phyloP scores from a whole-genome alignment of 31 red algal species.

The Asparagopsis taxiformis region DNA sequence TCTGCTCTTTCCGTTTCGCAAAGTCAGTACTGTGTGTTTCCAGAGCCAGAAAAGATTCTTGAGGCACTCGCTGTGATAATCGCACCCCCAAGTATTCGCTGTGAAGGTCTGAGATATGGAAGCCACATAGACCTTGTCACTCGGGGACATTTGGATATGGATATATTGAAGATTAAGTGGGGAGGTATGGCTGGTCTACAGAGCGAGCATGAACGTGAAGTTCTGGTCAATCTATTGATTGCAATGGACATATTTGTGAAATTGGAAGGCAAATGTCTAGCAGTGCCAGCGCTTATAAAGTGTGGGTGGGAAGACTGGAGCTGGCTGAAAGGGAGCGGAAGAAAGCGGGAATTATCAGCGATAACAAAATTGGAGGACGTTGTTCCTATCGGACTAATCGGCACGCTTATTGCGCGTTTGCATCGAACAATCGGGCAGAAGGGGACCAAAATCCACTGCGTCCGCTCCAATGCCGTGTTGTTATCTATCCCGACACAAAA shows the following conservation, averaged over 20 bases:
- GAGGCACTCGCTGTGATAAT: not conserved
- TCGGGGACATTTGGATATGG: not conserved
- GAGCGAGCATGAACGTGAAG: not conserved
- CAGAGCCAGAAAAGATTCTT: not conserved
- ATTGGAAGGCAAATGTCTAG: not conserved
- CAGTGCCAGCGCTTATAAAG: not conserved
- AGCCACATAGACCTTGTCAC: not conserved
- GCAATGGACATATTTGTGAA: constrained; percentile 9
- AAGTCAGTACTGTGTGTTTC: not conserved
- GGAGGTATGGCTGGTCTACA: not conserved
- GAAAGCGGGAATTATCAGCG: not conserved
- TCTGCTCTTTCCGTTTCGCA: not conserved
- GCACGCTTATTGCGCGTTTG: not conserved
- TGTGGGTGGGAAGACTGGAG: not conserved
- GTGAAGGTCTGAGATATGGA: not conserved
- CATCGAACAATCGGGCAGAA: constrained; percentile 1
- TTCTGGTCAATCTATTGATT: not conserved
- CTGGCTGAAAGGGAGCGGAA: not conserved
- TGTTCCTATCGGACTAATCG: constrained; percentile 2
- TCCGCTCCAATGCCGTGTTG: not conserved
- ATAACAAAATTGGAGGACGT: not conserved
- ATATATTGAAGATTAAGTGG: not conserved
- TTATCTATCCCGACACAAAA: too few relatives aligned
- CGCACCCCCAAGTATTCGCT: not conserved
- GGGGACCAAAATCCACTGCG: not conserved